Base-by-base conservation (phyloP, 352 stramenopile species). In the Phytophthora litchii region DNA sequence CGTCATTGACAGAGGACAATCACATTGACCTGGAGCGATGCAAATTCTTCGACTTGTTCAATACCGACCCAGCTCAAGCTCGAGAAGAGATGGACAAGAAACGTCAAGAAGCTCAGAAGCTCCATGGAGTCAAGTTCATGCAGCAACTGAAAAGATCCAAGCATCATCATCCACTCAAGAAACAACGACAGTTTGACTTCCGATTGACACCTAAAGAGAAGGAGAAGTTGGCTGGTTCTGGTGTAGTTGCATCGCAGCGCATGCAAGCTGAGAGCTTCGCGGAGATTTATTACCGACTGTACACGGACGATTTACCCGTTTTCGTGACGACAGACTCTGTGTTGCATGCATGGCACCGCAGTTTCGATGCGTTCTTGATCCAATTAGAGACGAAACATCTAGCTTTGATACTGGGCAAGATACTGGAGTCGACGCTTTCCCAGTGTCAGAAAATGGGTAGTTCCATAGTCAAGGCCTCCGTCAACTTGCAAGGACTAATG, bases 281-380 rank as follows among this genome's bases (percentile, higher is more conserved):
- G 0, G 53, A 70, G 6, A 46, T 67, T 10, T 70, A 73, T 44
- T 72, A 75, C 36, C 23, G 35, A 4, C 48, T 78, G 17, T 75
- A 73, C 41, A 54, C 55, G 6, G 56, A 78, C 45, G 60, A 72
- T 27, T 45, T 78, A 46, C 64, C 69, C 0, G 54, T 74, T 20
- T 77, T 63, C 34, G 55, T 78, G 42, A 75, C 69, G 8, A 29
- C 60, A 1, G 60, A 78, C 54, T 70, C 60, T 16, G 40, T 78
- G 14, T 51, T 78, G 19, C 69, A 78, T 31, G 69, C 64, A 14
- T 78, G 65, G 70, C 70, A 78, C 31, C 62, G 66, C 27, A 71
- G 61, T 25, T 78, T 78, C 11, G 70, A 78, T 20, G 50, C 50
- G 14, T 65, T 74, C 37, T 29, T 78, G 4, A 31, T 64, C 8